Percentiles rank a stretch among this genome's conserved stretches.
Evolutionary conservation across 805 yeast genomes (phyloP).

Genomic region (Kodamaea nitidulidarum): DNA sequence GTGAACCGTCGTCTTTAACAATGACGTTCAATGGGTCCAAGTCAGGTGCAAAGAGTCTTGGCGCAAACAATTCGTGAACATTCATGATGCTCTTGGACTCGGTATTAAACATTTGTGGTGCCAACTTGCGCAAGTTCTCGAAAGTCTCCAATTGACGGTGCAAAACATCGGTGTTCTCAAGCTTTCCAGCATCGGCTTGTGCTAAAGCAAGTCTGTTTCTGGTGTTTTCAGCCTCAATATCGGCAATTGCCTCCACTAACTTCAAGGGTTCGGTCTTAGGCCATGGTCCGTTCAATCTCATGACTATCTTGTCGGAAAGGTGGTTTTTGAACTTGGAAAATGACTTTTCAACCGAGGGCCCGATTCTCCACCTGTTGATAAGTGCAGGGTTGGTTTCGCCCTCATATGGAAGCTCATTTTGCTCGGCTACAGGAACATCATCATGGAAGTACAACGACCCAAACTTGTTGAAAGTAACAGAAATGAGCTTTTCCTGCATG

Average conservation of each 20-base stretch:
- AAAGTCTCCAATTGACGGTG: slow-evolving; percentile 56
- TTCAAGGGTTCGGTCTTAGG: slow-evolving; percentile 52
- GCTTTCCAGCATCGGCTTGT: slow-evolving; percentile 48
- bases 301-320: slow-evolving; percentile 47
- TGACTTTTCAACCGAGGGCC: slow-evolving; percentile 80
- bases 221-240: slow-evolving; percentile 60
- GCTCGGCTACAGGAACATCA: slow-evolving; percentile 52
- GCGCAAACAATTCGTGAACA: slow-evolving; percentile 57
- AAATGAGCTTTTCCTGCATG: slow-evolving; percentile 52
- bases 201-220: slow-evolving; percentile 50
- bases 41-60: slow-evolving; percentile 77
- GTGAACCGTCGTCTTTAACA: slow-evolving; percentile 27
- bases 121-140: slow-evolving; percentile 52
- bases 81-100: slow-evolving; percentile 56
- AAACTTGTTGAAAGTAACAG: slow-evolving; percentile 59
- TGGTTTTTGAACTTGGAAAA: slow-evolving; percentile 66
- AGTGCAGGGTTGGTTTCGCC: slow-evolving; percentile 57
- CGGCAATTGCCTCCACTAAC: slow-evolving; percentile 60
- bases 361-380: slow-evolving; percentile 77
- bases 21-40: slow-evolving; percentile 87
- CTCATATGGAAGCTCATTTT: slow-evolving; percentile 47
- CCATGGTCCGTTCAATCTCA: slow-evolving; percentile 76
- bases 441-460: slow-evolving; percentile 81
- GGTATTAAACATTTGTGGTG: slow-evolving; percentile 57
- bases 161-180: slow-evolving; percentile 41